Percentiles rank a stretch among this genome's conserved stretches.
Evolutionary conservation across 768 basidiomycete species (phyloP).

Genomic region (Holtermanniella nyarrowii): DNA sequence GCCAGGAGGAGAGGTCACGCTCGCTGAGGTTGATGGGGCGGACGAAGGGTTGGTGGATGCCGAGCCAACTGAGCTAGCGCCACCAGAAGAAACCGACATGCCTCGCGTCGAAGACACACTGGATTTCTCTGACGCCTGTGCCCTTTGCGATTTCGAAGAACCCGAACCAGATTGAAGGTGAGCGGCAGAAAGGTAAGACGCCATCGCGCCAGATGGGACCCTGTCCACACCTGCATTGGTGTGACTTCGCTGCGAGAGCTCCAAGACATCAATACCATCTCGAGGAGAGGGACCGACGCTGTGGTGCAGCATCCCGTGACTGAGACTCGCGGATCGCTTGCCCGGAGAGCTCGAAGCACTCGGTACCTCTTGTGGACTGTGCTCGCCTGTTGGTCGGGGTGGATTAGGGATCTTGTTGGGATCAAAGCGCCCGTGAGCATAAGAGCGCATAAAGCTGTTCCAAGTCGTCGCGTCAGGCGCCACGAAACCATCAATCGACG

Average conservation of each 20-base stretch:
- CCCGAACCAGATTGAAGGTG: background rate
- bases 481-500: background rate
- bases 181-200: background rate
- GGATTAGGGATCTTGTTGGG: slow-evolving; percentile 30
- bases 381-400: slow-evolving; percentile 2
- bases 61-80: background rate
- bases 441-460: slow-evolving; percentile 29
- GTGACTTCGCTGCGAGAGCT: background rate
- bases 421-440: slow-evolving; percentile 34
- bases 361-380: background rate
- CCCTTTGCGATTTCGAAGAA: background rate
- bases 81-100: background rate
- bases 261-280: background rate
- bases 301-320: background rate
- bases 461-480: slow-evolving; percentile 11
- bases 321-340: background rate
- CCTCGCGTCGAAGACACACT: background rate
- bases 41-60: background rate
- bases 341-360: background rate
- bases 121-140: background rate
- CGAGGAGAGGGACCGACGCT: background rate
- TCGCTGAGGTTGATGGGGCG: background rate
- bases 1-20: slow-evolving; percentile 1
- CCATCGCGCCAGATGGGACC: background rate
- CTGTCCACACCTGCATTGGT: background rate